A percentile compares a stretch with the other conserved stretches of the same genome.
Evolutionary conservation across 176 grass and related monocot genomes (phyloP).

Genomic region (Triticum urartu): DNA sequence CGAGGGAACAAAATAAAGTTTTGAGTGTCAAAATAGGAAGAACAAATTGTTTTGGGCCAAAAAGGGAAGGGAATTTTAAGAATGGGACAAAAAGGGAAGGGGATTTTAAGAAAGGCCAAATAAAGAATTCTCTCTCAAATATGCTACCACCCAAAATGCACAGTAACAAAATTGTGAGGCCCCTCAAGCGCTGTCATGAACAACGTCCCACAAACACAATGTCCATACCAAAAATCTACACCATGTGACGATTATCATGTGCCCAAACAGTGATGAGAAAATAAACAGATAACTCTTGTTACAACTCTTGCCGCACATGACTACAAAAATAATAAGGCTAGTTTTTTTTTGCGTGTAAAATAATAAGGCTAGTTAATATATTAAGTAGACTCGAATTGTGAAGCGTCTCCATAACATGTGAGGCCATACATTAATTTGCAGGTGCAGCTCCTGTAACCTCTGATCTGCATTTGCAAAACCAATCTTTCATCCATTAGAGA

Average conservation of each 20-base stretch:
- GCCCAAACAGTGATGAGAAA: neutral
- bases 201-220: neutral
- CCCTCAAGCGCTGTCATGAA: too few relatives aligned
- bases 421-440: constrained; percentile 9
- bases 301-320: neutral
- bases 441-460: neutral
- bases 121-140: too few relatives aligned
- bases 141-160: too few relatives aligned
- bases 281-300: neutral
- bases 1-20: too few relatives aligned
- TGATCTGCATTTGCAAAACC: constrained; percentile 29
- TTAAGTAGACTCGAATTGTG: neutral
- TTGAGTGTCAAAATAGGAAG: too few relatives aligned
- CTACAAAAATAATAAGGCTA: constrained; percentile 13
- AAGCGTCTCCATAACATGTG: neutral
- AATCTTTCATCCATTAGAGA: constrained; percentile 2
- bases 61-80: too few relatives aligned
- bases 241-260: neutral
- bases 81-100: too few relatives aligned
- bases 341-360: neutral
- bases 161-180: too few relatives aligned
- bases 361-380: constrained; percentile 19
- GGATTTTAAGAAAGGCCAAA: too few relatives aligned
- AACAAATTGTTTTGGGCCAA: too few relatives aligned
- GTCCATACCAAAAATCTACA: constrained; percentile 33